These are phyloP conservation scores for Avena insularis DNA, from an alignment of 176 grass and related monocot genomes.

Conservation along the genomic window DNA sequence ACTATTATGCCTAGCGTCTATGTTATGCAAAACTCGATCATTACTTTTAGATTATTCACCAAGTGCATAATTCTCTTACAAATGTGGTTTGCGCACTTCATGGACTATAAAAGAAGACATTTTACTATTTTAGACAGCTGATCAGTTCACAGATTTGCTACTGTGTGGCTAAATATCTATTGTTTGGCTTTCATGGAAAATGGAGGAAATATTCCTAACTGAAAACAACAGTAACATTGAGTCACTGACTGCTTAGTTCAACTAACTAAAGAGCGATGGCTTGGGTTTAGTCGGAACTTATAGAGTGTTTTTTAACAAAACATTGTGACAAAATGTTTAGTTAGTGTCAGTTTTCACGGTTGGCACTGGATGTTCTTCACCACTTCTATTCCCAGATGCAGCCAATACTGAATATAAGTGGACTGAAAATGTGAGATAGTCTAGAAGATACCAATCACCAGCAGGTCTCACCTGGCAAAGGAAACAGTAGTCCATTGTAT, in stretches of 20 bases:
- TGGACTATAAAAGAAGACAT: neutral
- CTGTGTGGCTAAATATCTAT: neutral
- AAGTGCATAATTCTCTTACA: neutral
- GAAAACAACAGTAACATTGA: neutral
- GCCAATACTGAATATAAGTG: neutral
- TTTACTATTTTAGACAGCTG: neutral
- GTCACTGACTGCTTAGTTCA: conserved; percentile 3
- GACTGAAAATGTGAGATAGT: conserved; percentile 3
- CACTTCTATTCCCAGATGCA: neutral
- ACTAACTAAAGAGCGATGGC: neutral
- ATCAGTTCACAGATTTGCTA: conserved; percentile 11
- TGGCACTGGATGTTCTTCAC: neutral
- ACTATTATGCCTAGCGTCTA: neutral
- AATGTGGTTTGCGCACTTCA: neutral
- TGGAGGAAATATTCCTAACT: conserved; percentile 19
- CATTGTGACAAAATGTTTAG: conserved; percentile 8
- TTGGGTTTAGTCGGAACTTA: neutral
- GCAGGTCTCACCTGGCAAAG: conserved; percentile 16
- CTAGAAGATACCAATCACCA: neutral
- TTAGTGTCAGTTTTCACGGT: neutral
- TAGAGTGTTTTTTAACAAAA: neutral
- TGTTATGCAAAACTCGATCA: neutral
- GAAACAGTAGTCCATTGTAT: neutral
- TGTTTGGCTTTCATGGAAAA: neutral
- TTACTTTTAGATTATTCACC: neutral